Evolutionary conservation across 139 green algal genomes (phyloP), one percentile per base, ranked within the genome.

Genomic region (Micromonas commoda): DNA sequence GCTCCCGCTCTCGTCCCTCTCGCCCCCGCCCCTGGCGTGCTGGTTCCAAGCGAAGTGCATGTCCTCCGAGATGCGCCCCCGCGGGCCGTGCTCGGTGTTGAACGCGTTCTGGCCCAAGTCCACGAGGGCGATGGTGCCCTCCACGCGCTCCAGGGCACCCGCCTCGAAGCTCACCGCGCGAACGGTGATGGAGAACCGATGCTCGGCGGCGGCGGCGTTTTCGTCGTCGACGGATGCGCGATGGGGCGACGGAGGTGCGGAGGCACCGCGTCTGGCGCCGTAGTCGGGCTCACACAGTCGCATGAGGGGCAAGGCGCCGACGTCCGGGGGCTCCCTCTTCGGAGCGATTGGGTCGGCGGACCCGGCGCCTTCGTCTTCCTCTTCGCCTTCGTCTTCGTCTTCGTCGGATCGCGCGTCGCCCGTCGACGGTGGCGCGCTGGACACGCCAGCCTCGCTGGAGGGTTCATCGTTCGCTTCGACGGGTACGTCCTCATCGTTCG

Each of bases 11-110:
- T n/a, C n/a, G 1, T 21, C 29, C 31, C 53, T 75, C 37, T 38
- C 68, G 37, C 37, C 61, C 33, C 53, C 13, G 31, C 61, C 33
- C 2, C 26, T n/a, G n/a, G n/a, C n/a, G n/a, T n/a, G 34, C 3
- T 26, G 31, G 23, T 35, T 24, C 68, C 68, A 75, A 28, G 20
- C 29, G 37, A 75, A 75, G 23, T 63, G 29, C 9, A 75, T 38
- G 1, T 60, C 33, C 33, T 75, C 68, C 0, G 26, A 53, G 37
- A 75, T 23, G 1, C 33, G 16, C 37, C 29, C 26, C 3, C 38
- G 37, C 19, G 9, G 21, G 1, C 45, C 45, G 9, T 32, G 21
- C 9, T n/a, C n/a, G n/a, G n/a, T n/a, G n/a, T n/a, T n/a, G n/a
- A n/a, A n/a, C n/a, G n/a, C n/a, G n/a, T n/a, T n/a, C n/a, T n/a